Evolutionary conservation across 2,329 filamentous ascomycete species (phyloP).

Genomic region (Ilyonectria mors-panacis): DNA sequence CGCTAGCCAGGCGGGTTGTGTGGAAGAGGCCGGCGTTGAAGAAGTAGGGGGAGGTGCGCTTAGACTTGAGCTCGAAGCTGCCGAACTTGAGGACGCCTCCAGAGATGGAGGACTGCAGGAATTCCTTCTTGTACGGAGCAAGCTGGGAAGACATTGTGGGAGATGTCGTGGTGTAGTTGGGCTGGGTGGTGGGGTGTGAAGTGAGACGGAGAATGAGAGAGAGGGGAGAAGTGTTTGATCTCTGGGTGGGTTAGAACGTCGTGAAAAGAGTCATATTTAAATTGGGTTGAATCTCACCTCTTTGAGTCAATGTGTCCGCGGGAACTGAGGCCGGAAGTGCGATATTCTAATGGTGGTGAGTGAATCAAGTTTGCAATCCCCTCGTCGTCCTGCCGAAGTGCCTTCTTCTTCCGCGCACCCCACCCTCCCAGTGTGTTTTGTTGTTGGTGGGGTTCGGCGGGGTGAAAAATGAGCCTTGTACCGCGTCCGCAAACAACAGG

Average conservation of each 20-base stretch:
- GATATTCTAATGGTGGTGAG: conserved; percentile 7
- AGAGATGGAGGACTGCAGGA: conserved; percentile 78
- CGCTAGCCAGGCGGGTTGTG: conserved; percentile 81
- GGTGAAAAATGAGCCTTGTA: conserved; percentile 28
- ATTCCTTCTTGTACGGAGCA: conserved; percentile 78
- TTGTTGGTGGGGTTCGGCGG: conserved; percentile 30
- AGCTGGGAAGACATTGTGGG: conserved; percentile 60
- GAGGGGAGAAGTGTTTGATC: background rate
- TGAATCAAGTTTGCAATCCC: conserved; percentile 6
- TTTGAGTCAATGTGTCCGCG: background rate
- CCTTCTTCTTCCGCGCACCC: background rate
- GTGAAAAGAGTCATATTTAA: background rate
- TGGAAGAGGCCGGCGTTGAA: conserved; percentile 97
- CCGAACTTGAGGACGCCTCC: conserved; percentile 85
- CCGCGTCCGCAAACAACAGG: background rate
- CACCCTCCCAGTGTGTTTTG: background rate
- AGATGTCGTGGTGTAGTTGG: conserved; percentile 4
- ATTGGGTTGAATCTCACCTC: background rate
- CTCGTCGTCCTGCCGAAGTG: background rate
- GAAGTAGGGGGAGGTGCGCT: conserved; percentile 94
- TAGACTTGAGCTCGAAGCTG: conserved; percentile 91
- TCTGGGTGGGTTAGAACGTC: background rate
- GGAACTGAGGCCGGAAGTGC: background rate
- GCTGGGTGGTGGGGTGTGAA: background rate
- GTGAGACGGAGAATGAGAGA: background rate